phyloP scores from a whole-genome alignment of 495 filamentous ascomycete genomes.

The Aspergillus asperescens region DNA sequence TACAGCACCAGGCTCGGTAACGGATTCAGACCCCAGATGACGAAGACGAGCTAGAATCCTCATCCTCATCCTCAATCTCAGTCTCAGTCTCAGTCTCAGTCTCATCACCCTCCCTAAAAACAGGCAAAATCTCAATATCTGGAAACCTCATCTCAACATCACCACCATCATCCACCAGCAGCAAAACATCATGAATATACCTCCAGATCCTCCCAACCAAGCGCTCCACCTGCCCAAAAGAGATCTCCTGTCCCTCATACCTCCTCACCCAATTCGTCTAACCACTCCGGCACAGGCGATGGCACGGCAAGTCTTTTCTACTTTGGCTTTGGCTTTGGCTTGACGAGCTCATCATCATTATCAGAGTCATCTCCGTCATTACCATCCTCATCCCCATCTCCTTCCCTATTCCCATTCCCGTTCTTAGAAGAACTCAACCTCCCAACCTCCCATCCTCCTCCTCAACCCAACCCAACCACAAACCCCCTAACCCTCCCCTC shows the following conservation, averaged over 20 bases:
- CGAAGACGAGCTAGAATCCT: too few relatives aligned
- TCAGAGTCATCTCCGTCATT: neutral
- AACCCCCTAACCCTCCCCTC: constrained; percentile 48
- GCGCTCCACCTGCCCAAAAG: constrained; percentile 27
- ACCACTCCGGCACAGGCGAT: constrained; percentile 32
- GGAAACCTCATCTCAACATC: constrained; percentile 40
- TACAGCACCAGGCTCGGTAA: too few relatives aligned
- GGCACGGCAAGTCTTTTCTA: constrained; percentile 17
- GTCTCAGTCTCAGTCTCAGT: neutral
- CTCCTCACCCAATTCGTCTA: constrained; percentile 31
- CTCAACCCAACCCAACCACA: constrained; percentile 23
- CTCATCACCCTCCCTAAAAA: constrained; percentile 34
- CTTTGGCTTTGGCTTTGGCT: neutral
- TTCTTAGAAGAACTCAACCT: too few relatives aligned
- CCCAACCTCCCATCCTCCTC: constrained; percentile 21
- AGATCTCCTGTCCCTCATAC: constrained; percentile 23
- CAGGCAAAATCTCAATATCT: constrained; percentile 64
- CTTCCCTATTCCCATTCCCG: neutral
- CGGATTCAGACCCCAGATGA: too few relatives aligned
- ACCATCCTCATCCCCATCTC: neutral
- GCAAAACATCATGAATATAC: constrained; percentile 6
- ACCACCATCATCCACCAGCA: too few relatives aligned
- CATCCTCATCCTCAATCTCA: too few relatives aligned
- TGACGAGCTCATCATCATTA: too few relatives aligned
- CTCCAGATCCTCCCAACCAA: constrained; percentile 17